Percentiles rank a stretch among this genome's conserved stretches.
Evolutionary conservation across 768 basidiomycete genomes (phyloP).

Genomic region (Boletus pseudopeckii): DNA sequence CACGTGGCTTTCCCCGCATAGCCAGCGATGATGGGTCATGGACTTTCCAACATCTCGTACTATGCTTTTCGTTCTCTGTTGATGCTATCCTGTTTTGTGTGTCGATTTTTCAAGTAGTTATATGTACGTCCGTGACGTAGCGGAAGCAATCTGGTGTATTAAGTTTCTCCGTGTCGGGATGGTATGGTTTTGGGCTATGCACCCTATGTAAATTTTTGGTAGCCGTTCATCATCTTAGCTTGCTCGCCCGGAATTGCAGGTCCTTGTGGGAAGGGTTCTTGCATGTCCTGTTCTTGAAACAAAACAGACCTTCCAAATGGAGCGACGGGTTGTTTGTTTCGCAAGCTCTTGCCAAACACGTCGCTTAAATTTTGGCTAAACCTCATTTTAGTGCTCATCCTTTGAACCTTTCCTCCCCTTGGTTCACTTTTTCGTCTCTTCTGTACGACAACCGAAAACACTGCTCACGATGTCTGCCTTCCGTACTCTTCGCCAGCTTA

Average conservation of each 20-base stretch:
- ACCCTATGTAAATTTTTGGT: not conserved
- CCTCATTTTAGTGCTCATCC: no score
- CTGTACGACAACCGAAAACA: constrained; percentile 1
- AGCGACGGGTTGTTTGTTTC: constrained; percentile 27
- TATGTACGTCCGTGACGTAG: constrained; percentile 5
- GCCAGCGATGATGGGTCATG: not conserved
- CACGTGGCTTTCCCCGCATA: not conserved
- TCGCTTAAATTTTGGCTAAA: constrained; percentile 25
- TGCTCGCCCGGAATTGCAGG: not conserved
- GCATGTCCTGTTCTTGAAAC: not conserved
- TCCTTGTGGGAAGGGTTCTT: not conserved
- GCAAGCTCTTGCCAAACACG: constrained; percentile 33
- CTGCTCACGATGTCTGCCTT: constrained; percentile 54
- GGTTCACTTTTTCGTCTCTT: not conserved
- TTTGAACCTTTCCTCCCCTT: not conserved
- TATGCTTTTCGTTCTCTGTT: constrained; percentile 8
- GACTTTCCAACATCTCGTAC: not conserved
- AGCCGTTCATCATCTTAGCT: not conserved
- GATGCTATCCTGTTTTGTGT: constrained; percentile 3
- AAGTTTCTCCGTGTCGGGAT: not conserved
- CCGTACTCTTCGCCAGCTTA: constrained; percentile 56
- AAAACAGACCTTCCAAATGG: constrained; percentile 13
- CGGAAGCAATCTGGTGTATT: not conserved
- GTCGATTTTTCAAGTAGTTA: not conserved
- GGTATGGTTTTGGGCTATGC: not conserved